Evolutionary conservation across 2,329 filamentous ascomycete genomes (phyloP).

Genomic region (Aureobasidium sp.): DNA sequence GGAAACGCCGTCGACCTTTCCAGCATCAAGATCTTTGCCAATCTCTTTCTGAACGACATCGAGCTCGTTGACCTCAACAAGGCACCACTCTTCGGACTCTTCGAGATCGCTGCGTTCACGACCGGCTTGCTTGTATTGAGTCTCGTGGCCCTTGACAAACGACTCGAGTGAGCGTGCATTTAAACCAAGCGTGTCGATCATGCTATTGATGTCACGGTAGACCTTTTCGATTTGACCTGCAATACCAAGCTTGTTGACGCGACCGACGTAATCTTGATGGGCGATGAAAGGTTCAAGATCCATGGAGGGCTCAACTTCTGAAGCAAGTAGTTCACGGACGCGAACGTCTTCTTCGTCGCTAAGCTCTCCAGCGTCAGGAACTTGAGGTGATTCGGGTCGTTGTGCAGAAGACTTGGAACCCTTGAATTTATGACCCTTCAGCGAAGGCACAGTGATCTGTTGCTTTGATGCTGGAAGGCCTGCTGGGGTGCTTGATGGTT

Average conservation of each 20-base stretch:
- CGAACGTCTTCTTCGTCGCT: conserved; percentile 62
- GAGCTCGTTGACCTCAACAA: conserved; percentile 67
- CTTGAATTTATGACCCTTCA: conserved; percentile 10
- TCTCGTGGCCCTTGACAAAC: conserved; percentile 58
- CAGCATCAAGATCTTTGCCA: conserved; percentile 55
- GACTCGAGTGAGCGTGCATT: conserved; percentile 61
- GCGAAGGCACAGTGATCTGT: conserved; percentile 16
- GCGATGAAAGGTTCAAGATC: conserved; percentile 60
- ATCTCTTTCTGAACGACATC: conserved; percentile 43
- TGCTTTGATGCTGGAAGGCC: conserved; percentile 13
- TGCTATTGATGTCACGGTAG: conserved; percentile 79
- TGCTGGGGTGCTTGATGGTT: conserved; percentile 41
- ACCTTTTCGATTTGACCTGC: conserved; percentile 42
- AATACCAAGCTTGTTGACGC: conserved; percentile 32
- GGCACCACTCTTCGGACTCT: conserved; percentile 50
- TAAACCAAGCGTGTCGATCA: conserved; percentile 86
- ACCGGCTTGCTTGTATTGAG: conserved; percentile 41
- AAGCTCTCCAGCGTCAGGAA: conserved; percentile 39
- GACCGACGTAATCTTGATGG: conserved; percentile 37
- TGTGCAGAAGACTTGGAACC: conserved; percentile 18
- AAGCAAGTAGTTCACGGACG: conserved; percentile 53
- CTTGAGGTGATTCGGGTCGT: conserved; percentile 24
- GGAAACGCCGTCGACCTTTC: conserved; percentile 58
- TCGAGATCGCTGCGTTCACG: conserved; percentile 58
- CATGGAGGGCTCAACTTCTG: conserved; percentile 52